A percentile compares a stretch with the other conserved stretches of the same genome.
Conservation (phyloP, 371 early-diverging fungal genomes). For the Rhizopus sp. region DNA sequence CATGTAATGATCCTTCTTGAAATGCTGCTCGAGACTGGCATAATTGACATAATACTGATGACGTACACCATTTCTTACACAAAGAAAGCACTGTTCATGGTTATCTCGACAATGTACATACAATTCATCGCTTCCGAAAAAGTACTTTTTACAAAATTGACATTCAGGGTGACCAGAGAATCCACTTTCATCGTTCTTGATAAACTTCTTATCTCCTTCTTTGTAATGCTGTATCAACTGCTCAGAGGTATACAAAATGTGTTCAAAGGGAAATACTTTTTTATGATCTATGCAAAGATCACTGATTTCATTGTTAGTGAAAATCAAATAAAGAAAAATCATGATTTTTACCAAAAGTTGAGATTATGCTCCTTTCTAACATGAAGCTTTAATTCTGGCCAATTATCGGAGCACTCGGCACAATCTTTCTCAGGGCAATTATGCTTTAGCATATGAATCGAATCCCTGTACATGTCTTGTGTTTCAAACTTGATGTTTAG, state of each 20-base stretch:
- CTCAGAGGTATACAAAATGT: slow-evolving; percentile 71
- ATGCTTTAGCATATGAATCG: slow-evolving; percentile 71
- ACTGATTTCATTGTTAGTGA: slow-evolving; percentile 32
- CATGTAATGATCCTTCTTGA: slow-evolving; percentile 78
- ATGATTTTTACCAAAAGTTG: slow-evolving; percentile 67
- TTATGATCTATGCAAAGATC: slow-evolving; percentile 88
- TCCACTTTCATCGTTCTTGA: slow-evolving; percentile 68
- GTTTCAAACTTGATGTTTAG: slow-evolving; percentile 77
- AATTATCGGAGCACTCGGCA: slow-evolving; percentile 69
- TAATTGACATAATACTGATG: slow-evolving; percentile 89
- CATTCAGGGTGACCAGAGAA: slow-evolving; percentile 95
- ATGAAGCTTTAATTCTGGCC: slow-evolving; percentile 83
- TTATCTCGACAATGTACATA: slow-evolving; percentile 91
- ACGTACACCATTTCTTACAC: slow-evolving; percentile 69
- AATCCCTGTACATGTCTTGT: slow-evolving; percentile 71
- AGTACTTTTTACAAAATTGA: slow-evolving; percentile 80
- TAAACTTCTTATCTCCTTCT: slow-evolving; percentile 60
- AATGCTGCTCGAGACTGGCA: slow-evolving; percentile 79
- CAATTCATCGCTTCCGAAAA: slow-evolving; percentile 89
- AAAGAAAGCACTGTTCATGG: slow-evolving; percentile 94
- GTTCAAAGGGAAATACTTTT: slow-evolving; percentile 91
- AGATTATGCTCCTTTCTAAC: slow-evolving; percentile 71
- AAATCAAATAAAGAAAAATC: not conserved
- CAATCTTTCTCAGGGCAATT: slow-evolving; percentile 87
- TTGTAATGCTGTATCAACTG: slow-evolving; percentile 74